phyloP scores from a whole-genome alignment of 306 rosid genomes.

The Rosa lucieae region DNA sequence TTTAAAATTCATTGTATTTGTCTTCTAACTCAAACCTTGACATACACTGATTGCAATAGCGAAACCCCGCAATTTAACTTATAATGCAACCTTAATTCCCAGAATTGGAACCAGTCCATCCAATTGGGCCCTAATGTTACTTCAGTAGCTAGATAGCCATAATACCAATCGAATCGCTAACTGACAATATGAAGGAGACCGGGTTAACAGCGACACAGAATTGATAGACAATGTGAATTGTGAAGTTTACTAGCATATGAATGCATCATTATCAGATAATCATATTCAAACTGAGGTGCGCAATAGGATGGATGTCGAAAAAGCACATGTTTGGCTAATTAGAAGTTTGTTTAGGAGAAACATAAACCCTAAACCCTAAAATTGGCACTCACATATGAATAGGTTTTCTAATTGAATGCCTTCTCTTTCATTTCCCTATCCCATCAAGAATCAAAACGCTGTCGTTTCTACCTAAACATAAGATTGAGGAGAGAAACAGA shows the following conservation, averaged over 20 bases:
- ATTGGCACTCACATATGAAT: background rate
- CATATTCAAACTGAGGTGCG: background rate
- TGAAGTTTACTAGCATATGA: background rate
- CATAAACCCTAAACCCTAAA: background rate
- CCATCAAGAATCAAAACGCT: background rate
- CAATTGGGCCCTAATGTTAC: background rate
- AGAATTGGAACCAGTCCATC: background rate
- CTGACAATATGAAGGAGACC: background rate
- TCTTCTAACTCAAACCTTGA: background rate
- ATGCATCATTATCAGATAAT: background rate
- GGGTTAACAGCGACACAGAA: background rate
- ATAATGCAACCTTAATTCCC: background rate
- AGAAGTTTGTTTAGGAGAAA: background rate
- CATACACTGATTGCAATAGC: background rate
- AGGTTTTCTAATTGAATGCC: background rate
- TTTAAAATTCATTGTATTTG: background rate
- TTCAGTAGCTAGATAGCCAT: background rate
- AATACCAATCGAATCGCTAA: background rate
- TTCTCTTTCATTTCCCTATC: background rate
- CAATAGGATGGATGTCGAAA: background rate
- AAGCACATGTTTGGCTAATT: too few relatives aligned
- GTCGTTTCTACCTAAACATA: background rate
- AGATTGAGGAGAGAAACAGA: background rate
- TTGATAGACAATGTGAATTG: background rate
- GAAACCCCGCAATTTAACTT: background rate